These are phyloP conservation scores for Diutina neorugosa DNA, from an alignment of 1,139 yeast genomes.

Conservation along the genomic window DNA sequence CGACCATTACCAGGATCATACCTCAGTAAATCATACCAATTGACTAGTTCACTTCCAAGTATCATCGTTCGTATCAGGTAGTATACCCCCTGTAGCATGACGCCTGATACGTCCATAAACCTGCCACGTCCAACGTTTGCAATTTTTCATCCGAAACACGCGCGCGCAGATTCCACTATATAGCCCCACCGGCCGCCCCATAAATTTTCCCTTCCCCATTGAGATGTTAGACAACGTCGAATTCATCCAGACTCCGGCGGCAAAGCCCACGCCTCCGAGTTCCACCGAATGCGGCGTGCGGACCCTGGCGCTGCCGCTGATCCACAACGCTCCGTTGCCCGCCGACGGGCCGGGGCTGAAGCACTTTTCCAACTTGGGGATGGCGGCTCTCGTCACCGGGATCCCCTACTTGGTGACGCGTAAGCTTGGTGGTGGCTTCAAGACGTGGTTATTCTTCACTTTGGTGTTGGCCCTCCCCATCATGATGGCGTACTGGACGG, in stretches of 20 bases:
- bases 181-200: background rate
- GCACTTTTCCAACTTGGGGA: constrained; percentile 55
- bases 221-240: constrained; percentile 4
- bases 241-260: constrained; percentile 50
- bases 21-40: no score
- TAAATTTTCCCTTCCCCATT: background rate
- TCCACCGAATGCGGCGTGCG: constrained; percentile 42
- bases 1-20: no score
- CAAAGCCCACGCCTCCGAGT: constrained; percentile 33
- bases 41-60: no score
- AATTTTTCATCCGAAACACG: background rate
- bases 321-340: constrained; percentile 77
- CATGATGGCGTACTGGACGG: constrained; percentile 72
- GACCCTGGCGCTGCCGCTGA: constrained; percentile 59
- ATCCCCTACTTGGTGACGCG: constrained; percentile 56
- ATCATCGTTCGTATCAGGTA: no score
- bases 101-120: background rate
- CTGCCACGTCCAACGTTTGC: background rate
- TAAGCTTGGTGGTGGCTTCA: constrained; percentile 64
- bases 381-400: constrained; percentile 39
- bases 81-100: background rate
- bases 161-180: background rate
- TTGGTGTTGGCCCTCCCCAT: constrained; percentile 52
- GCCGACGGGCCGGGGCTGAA: constrained; percentile 88
- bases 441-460: constrained; percentile 47